Base-by-base conservation (phyloP, 306 rosid genomes). In the Quercus robur region DNA sequence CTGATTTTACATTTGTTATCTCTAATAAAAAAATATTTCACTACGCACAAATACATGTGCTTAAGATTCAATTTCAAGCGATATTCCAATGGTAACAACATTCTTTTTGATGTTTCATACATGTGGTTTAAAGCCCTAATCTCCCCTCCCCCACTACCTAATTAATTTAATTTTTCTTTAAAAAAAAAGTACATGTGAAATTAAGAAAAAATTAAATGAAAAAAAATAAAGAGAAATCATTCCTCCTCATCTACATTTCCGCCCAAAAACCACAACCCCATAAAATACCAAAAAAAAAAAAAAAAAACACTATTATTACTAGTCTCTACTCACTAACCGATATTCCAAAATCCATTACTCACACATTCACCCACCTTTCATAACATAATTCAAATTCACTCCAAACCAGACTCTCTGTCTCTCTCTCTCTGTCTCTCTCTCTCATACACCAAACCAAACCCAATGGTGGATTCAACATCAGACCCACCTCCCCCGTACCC, bases 401-500 rank as follows among this genome's bases (percentile, higher is more conserved):
- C 21, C 23, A 61, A 30, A 31, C 17, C 31, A 1, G 26, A 25
- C 26, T 25, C 26, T 21, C 23, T 21, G 1, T 33, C 35, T 31
- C 35, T 21, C 23, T 21, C 23, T 33, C 35, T 31, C 35, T 33
- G 7, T 33, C 41, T 35, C 46, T 38, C 11, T 38, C 46, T 7
- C 11, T 41, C 46, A 8, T 7, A 41, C 46, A 41, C 46, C 46
- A 76, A 63, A 25, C 2, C 31, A 23, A 18, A 8, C 17, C 31
- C 44, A 54, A 33, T 77, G 26, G 30, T 13, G 5, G 54, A 49
- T 13, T 49, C 54, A 49, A 3, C 85, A 77, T 79, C 78, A 81
- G 86, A 82, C 54, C 56, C 84, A n/a, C 79, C 76, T 11, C 15
- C 56, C 5, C 88, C 30, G 30, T 84, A 85, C 91, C 93, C 93